These are phyloP conservation scores for Thecaphora thlaspeos DNA, from an alignment of 1,284 basidiomycete species.

Conservation along the genomic window DNA sequence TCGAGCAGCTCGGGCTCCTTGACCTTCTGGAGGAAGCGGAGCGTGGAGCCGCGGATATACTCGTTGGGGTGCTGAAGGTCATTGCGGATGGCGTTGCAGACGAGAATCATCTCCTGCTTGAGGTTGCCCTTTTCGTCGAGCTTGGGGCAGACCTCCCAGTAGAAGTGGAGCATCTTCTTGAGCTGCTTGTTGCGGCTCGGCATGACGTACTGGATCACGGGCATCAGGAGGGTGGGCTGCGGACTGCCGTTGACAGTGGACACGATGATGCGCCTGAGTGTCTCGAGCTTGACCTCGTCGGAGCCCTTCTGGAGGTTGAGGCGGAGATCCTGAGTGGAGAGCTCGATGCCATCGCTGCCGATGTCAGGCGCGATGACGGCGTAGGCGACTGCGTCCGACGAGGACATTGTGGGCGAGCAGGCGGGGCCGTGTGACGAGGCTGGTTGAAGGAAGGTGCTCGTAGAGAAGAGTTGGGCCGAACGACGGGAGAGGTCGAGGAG, in stretches of 20 bases:
- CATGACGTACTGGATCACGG: constrained; percentile 95
- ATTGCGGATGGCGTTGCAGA: constrained; percentile 96
- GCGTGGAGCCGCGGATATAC: constrained; percentile 95
- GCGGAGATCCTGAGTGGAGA: constrained; percentile 68
- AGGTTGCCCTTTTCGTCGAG: constrained; percentile 95
- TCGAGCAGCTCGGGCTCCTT: constrained; percentile 93
- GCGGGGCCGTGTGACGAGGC: too few relatives aligned
- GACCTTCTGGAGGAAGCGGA: constrained; percentile 94
- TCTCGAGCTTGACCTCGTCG: constrained; percentile 97
- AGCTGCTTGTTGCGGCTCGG: constrained; percentile 93
- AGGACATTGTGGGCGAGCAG: too few relatives aligned
- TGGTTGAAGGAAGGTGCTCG: too few relatives aligned
- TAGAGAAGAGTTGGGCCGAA: too few relatives aligned
- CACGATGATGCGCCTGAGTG: constrained; percentile 90
- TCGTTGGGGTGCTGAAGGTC: constrained; percentile 99
- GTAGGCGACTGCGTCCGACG: constrained; percentile 38
- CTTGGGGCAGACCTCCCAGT: constrained; percentile 99
- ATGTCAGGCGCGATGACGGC: constrained; percentile 38
- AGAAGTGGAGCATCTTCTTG: constrained; percentile 96
- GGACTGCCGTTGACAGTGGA: constrained; percentile 93
- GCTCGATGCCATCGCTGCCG: constrained; percentile 38
- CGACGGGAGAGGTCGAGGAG: too few relatives aligned
- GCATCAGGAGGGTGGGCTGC: constrained; percentile 89
- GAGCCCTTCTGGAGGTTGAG: constrained; percentile 86
- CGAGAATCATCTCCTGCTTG: constrained; percentile 99